Base-by-base conservation (phyloP, 352 stramenopile species). In the Globisporangium mamillatum region DNA sequence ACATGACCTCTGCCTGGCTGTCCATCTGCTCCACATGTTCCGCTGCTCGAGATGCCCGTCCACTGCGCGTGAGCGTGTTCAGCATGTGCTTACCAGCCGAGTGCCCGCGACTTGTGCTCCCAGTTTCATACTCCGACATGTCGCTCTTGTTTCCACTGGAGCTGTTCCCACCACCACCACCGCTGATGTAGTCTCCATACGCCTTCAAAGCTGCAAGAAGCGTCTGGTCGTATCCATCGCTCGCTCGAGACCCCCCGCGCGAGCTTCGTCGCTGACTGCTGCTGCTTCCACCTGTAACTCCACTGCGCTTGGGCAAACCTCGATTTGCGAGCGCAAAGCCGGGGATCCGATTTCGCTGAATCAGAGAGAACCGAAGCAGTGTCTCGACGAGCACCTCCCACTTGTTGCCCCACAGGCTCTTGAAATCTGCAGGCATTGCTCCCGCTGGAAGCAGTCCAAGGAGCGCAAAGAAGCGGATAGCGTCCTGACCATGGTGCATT, bases 381-480 rank as follows among this genome's bases (percentile, higher is more conserved):
- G 82, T 89, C 38, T 90, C 79, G 1, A 92, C 82, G 3, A 92
- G 61, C 10, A 64, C 64, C 34, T 92, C 86, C 78, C 79, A 94
- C 16, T 88, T 87, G 32, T 27, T 66, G 1, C 84, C 86, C 81
- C 86, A 92, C 4, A 94, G 63, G 36, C 82, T 92, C 66, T 90
- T 90, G 46, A 91, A 92, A 60, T 94, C 86, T 22, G 83, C 82
- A 6, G 82, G 80, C 80, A 92, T 92, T 0, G 82, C 86, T 20
- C 86, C 86, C 8, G 83, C 86, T 3, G 86, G 86, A 25, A 94
- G 74, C 6, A 92, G 67, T 0, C 86, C 86, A 6, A 92, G 71
- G 48, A 94, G 63, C 4, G 86, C 81, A 52, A 94, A 92, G 71
- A 94, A 94, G 6, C 84, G 76, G 38, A 90, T 86, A 16, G 80